Conservation (phyloP, 2,329 filamentous ascomycete species). For the Colletotrichum sp. region DNA sequence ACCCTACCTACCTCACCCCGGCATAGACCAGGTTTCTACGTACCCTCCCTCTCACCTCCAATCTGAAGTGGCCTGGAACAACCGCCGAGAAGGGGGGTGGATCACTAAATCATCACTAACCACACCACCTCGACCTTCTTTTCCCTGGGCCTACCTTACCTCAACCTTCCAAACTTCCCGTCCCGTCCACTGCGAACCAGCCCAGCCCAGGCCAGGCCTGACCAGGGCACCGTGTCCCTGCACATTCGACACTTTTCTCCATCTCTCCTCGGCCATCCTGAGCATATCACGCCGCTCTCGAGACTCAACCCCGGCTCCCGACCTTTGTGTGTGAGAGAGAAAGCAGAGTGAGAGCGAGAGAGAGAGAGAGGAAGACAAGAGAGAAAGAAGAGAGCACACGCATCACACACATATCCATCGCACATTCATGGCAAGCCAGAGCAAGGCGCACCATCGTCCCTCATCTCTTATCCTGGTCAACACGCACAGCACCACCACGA, state of each 20-base stretch:
- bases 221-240: conserved; percentile 18
- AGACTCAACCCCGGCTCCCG: background rate
- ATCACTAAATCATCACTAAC: conserved; percentile 19
- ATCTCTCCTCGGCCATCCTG: conserved; percentile 1
- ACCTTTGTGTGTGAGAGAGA: background rate
- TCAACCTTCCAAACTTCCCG: conserved; percentile 22
- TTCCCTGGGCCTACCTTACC: conserved; percentile 1
- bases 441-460: background rate
- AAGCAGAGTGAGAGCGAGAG: background rate
- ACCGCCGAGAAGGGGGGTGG: background rate
- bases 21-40: background rate
- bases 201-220: conserved; percentile 8
- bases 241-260: background rate
- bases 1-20: background rate
- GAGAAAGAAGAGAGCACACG: background rate
- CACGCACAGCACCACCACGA: background rate
- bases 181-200: conserved; percentile 19
- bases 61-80: conserved; percentile 15
- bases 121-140: conserved; percentile 14
- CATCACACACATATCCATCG: background rate
- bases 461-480: background rate
- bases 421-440: background rate
- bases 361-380: background rate
- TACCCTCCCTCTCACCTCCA: conserved; percentile 4
- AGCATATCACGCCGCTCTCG: background rate